These are phyloP conservation scores for Xylaria sp. DNA, from an alignment of 2,329 filamentous ascomycete species.

Conservation along the genomic window DNA sequence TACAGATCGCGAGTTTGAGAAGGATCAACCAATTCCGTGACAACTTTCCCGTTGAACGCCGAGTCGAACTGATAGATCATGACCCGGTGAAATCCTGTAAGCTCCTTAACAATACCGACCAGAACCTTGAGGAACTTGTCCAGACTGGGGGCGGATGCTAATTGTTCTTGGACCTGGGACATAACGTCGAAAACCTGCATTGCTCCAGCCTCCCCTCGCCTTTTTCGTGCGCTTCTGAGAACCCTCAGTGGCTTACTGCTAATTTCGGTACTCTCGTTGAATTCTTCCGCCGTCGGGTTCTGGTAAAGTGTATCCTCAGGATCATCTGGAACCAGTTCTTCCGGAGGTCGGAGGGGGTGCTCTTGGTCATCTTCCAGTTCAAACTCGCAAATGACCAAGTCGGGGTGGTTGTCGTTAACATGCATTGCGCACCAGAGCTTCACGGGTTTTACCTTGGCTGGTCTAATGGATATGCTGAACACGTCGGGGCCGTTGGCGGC, in stretches of 20 bases:
- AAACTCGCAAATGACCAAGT: constrained; percentile 84
- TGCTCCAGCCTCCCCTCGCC: constrained; percentile 75
- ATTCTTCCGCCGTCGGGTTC: constrained; percentile 73
- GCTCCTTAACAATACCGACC: constrained; percentile 83
- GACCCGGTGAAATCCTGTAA: constrained; percentile 88
- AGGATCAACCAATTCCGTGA: constrained; percentile 84
- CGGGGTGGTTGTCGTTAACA: constrained; percentile 66
- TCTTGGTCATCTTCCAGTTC: constrained; percentile 77
- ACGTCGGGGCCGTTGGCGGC: constrained; percentile 80
- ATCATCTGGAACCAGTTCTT: constrained; percentile 61
- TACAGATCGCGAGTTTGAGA: constrained; percentile 79
- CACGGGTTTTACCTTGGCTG: constrained; percentile 54
- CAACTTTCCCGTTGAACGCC: constrained; percentile 80
- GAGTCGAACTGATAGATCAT: constrained; percentile 93
- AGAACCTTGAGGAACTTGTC: constrained; percentile 78
- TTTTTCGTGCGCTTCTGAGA: constrained; percentile 72
- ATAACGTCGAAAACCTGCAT: constrained; percentile 94
- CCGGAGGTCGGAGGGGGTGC: constrained; percentile 66
- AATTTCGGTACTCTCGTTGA: constrained; percentile 74
- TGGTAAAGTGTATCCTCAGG: constrained; percentile 76
- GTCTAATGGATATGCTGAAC: constrained; percentile 75
- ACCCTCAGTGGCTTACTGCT: constrained; percentile 78
- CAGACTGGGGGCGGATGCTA: constrained; percentile 71
- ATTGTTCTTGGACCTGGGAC: constrained; percentile 87
- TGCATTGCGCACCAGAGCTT: constrained; percentile 92